phyloP scores from a whole-genome alignment of 768 basidiomycete species.

The Paxillus ammoniavirescens region DNA sequence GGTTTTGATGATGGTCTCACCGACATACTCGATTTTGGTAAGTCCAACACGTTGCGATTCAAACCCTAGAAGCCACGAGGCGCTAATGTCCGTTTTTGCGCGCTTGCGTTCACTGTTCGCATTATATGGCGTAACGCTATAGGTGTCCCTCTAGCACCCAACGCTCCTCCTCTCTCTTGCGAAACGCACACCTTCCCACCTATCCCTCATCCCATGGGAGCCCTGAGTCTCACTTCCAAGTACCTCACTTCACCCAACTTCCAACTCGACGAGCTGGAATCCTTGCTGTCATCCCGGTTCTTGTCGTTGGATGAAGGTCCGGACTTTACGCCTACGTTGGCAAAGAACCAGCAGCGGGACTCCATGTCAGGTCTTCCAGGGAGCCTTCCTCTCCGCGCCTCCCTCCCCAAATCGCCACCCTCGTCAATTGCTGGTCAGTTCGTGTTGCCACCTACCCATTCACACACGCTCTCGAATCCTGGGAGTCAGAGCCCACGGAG shows the following conservation, averaged over 20 bases:
- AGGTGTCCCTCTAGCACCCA: conserved; percentile 42
- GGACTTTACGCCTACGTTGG: conserved; percentile 71
- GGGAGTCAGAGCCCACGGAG: conserved; percentile 36
- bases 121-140: conserved; percentile 7
- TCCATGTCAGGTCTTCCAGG: conserved; percentile 45
- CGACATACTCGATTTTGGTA: conserved; percentile 38
- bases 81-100: conserved; percentile 29
- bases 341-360: conserved; percentile 61
- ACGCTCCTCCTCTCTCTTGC: conserved; percentile 42
- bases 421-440: conserved; percentile 45
- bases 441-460: conserved; percentile 34
- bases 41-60: conserved; percentile 22
- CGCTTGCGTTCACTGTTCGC: conserved; percentile 4
- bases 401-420: conserved; percentile 48
- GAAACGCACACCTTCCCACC: conserved; percentile 60
- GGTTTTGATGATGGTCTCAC: conserved; percentile 30
- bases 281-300: conserved; percentile 70
- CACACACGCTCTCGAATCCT: conserved; percentile 38
- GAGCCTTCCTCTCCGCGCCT: conserved; percentile 40
- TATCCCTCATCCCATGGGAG: conserved; percentile 67
- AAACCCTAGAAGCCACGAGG: conserved; percentile 29
- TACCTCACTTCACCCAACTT: conserved; percentile 71
- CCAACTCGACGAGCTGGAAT: conserved; percentile 74
- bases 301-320: conserved; percentile 64
- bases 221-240: conserved; percentile 56